Percentiles rank a stretch among this genome's conserved stretches.
These are phyloP conservation scores for Salvia hispanica DNA, from an alignment of 257 asterid genomes.

Conservation along the genomic window DNA sequence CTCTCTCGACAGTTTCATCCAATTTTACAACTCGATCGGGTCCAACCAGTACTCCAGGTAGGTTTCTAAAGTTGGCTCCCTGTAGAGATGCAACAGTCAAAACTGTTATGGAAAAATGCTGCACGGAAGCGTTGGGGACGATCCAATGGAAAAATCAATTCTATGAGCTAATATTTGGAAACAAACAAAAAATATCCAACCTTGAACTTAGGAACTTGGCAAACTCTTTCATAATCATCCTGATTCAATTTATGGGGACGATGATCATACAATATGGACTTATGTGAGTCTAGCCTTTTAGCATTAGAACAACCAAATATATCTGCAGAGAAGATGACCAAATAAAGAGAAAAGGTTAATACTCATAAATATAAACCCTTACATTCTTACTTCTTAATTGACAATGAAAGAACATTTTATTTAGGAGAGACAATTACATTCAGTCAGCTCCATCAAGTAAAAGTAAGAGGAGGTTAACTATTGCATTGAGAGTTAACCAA, in stretches of 20 bases:
- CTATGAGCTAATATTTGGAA: background rate
- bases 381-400: too few relatives aligned
- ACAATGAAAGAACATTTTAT: too few relatives aligned
- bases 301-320: constrained; percentile 29
- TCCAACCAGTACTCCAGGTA: constrained; percentile 41
- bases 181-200: constrained; percentile 18
- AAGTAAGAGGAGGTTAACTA: background rate
- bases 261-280: constrained; percentile 38
- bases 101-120: background rate
- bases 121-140: background rate
- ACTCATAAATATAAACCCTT: background rate
- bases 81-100: constrained; percentile 15
- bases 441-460: background rate
- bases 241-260: constrained; percentile 34
- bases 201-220: constrained; percentile 42
- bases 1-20: constrained; percentile 36
- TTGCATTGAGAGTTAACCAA: too few relatives aligned
- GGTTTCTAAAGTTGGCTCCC: constrained; percentile 51
- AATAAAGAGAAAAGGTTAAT: background rate
- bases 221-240: constrained; percentile 45
- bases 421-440: too few relatives aligned
- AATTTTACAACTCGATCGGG: constrained; percentile 25
- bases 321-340: constrained; percentile 11
- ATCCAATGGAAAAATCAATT: background rate
- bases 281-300: constrained; percentile 6